Percentiles rank a stretch among this genome's conserved stretches.
Evolutionary conservation across 192 early-diverging fungal genomes (phyloP).

Genomic region (Coemansia sp.): DNA sequence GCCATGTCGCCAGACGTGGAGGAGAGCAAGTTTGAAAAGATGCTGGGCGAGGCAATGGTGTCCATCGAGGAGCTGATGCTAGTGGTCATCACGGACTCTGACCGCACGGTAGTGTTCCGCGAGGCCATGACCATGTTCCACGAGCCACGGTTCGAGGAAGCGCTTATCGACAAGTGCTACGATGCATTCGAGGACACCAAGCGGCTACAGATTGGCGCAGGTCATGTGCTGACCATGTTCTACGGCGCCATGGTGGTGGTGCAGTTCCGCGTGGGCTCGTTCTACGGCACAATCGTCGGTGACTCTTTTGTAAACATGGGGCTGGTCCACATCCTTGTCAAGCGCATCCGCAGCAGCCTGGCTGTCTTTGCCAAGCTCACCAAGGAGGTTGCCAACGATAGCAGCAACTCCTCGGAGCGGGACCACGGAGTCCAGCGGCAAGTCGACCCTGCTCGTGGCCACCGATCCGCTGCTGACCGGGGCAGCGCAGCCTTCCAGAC

Average conservation of each 20-base stretch:
- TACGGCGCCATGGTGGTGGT: conserved; percentile 41
- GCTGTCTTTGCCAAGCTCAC: conserved; percentile 22
- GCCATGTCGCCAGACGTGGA: conserved; percentile 1
- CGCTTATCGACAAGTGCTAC: conserved; percentile 44
- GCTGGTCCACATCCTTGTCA: conserved; percentile 36
- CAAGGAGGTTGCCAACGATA: conserved; percentile 1
- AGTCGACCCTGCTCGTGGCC: too few species aligned
- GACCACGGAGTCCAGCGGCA: too few species aligned
- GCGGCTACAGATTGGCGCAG: conserved; percentile 34
- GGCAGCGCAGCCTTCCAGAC: too few species aligned
- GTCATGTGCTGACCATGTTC: conserved; percentile 33
- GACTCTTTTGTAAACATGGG: conserved; percentile 40
- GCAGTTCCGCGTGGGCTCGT: conserved; percentile 44
- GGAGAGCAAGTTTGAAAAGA: conserved; percentile 34
- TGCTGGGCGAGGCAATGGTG: conserved; percentile 36
- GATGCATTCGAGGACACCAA: conserved; percentile 45
- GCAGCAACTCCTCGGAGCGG: not conserved
- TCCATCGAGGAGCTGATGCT: conserved; percentile 43
- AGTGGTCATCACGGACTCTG: conserved; percentile 31
- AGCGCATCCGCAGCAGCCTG: conserved; percentile 32
- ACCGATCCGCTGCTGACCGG: too few species aligned
- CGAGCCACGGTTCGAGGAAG: conserved; percentile 40
- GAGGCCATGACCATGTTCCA: conserved; percentile 41
- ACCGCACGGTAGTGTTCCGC: conserved; percentile 27
- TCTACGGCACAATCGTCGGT: conserved; percentile 44